Percentiles rank a stretch among this genome's conserved stretches.
phyloP scores from a whole-genome alignment of 306 rosid species.

The Astragalus glycyphyllos region DNA sequence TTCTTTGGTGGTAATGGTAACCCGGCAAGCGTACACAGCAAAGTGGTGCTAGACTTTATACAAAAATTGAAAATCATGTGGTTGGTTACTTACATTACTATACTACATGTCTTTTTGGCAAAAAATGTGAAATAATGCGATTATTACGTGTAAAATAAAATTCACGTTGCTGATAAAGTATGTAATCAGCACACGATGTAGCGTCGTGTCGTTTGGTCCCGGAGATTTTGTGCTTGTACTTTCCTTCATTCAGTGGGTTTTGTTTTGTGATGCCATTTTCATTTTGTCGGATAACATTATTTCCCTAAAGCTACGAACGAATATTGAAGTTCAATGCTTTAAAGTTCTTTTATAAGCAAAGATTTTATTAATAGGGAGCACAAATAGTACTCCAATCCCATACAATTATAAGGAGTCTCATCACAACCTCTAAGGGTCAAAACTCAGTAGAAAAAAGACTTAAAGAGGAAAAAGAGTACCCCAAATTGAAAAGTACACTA shows the following conservation, averaged over 20 bases:
- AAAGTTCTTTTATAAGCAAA: no score
- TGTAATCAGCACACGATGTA: not conserved
- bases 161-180: not conserved
- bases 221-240: not conserved
- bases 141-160: not conserved
- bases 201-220: not conserved
- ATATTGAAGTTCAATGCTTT: not conserved
- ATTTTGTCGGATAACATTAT: not conserved
- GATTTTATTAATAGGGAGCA: no score
- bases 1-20: not conserved
- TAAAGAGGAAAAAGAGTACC: no score
- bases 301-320: not conserved
- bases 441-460: no score
- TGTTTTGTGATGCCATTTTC: slow-evolving; percentile 28
- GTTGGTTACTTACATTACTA: not conserved
- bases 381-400: no score
- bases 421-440: no score
- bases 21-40: slow-evolving; percentile 15
- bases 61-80: slow-evolving; percentile 34
- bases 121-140: no score
- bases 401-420: no score
- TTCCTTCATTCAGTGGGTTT: slow-evolving; percentile 9
- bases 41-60: slow-evolving; percentile 22
- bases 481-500: no score
- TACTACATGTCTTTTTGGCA: no score